phyloP scores from a whole-genome alignment of 345 rosid genomes.

The Murraya koenigii region DNA sequence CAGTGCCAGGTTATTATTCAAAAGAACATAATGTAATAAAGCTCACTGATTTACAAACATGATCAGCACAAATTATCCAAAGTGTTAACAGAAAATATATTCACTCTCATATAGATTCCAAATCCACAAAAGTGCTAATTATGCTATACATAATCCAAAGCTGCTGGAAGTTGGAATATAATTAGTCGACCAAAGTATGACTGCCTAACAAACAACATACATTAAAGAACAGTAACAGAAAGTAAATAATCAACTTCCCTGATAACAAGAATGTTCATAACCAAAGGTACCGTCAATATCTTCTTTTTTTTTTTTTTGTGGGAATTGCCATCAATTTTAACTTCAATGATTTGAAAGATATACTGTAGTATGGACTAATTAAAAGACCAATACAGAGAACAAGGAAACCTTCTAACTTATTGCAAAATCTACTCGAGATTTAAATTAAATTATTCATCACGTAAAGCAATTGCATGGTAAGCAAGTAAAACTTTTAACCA shows the following conservation, averaged over 20 bases:
- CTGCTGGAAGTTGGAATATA: neutral
- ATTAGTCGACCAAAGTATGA: neutral
- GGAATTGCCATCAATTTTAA: neutral
- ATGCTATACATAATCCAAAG: neutral
- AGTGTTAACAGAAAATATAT: neutral
- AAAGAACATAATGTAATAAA: neutral
- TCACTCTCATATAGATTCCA: neutral
- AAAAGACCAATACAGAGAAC: neutral
- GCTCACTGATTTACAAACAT: neutral
- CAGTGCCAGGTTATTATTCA: neutral
- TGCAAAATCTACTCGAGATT: neutral
- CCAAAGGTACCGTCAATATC: neutral
- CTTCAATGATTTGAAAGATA: neutral
- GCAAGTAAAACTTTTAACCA: neutral
- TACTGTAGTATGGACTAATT: neutral
- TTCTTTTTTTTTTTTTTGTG: too few relatives aligned
- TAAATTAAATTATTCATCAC: neutral
- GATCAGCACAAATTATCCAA: neutral
- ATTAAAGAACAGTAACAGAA: neutral
- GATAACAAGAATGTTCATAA: neutral
- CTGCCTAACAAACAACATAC: neutral
- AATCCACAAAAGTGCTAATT: neutral
- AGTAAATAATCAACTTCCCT: neutral
- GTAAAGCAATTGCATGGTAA: neutral
- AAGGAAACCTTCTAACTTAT: neutral